Percentiles rank a stretch among this genome's conserved stretches.
phyloP scores from a whole-genome alignment of 768 basidiomycete genomes.

The Paxillus involutus region DNA sequence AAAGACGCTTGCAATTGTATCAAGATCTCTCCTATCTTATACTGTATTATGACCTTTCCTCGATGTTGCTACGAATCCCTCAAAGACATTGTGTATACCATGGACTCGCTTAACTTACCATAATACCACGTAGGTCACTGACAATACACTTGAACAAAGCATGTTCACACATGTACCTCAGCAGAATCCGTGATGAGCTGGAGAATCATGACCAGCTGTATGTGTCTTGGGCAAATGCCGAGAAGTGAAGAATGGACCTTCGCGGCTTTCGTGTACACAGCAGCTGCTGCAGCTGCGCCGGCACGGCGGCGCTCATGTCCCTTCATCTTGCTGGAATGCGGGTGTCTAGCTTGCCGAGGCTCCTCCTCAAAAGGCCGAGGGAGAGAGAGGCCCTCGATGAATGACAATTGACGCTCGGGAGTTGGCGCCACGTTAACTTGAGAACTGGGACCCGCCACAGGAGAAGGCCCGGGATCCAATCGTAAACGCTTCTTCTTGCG shows the following conservation, averaged over 20 bases:
- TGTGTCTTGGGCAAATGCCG: slow-evolving; percentile 11
- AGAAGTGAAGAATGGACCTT: slow-evolving; percentile 8
- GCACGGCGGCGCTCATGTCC: background rate
- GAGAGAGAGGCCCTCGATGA: background rate
- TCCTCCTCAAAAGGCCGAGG: background rate
- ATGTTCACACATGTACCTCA: background rate
- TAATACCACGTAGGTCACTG: background rate
- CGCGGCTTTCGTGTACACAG: background rate
- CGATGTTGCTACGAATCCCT: slow-evolving; percentile 2
- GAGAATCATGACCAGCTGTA: slow-evolving; percentile 8
- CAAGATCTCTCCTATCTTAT: background rate
- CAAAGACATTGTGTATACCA: slow-evolving; percentile 1
- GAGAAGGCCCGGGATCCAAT: slow-evolving; percentile 11
- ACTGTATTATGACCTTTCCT: background rate
- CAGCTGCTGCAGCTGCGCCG: background rate
- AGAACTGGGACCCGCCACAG: background rate
- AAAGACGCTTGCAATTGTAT: slow-evolving; percentile 4
- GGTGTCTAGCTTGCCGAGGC: background rate
- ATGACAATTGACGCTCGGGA: background rate
- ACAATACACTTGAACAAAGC: background rate
- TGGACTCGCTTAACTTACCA: background rate
- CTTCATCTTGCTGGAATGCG: background rate
- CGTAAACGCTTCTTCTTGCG: slow-evolving; percentile 1
- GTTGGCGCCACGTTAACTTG: background rate
- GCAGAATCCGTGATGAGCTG: slow-evolving; percentile 3